A percentile compares a stretch with the other conserved stretches of the same genome.
Conservation (phyloP, 352 stramenopile genomes). For the Globisporangium paddicum region DNA sequence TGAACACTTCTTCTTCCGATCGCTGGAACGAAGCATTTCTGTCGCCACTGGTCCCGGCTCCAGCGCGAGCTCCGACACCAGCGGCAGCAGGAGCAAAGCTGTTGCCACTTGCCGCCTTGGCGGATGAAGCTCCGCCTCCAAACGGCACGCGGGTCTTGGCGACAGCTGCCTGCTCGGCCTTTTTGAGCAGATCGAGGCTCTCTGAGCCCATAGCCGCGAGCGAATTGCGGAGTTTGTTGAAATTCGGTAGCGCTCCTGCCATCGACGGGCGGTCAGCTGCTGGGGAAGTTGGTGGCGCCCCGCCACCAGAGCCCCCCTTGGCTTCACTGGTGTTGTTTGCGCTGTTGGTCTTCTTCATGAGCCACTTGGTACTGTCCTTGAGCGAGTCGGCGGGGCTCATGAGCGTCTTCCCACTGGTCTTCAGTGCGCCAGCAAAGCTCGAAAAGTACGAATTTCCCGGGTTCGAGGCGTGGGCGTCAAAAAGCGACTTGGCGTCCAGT, state of each 20-base stretch:
- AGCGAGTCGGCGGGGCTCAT: conserved; percentile 46
- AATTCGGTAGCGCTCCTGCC: conserved; percentile 25
- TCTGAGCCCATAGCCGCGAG: conserved; percentile 59
- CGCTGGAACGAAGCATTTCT: conserved; percentile 40
- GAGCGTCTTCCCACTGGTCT: conserved; percentile 65
- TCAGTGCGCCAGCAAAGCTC: conserved; percentile 60
- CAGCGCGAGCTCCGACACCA: neutral
- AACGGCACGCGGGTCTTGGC: conserved; percentile 43
- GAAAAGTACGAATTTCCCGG: conserved; percentile 54
- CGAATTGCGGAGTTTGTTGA: conserved; percentile 60
- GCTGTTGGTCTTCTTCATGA: conserved; percentile 59
- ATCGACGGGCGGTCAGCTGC: conserved; percentile 3
- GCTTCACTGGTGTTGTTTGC: conserved; percentile 19
- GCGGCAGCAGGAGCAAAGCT: neutral
- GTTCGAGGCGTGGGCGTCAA: conserved; percentile 21
- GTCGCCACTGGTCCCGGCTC: conserved; percentile 1
- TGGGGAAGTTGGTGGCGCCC: neutral
- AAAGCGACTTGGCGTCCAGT: conserved; percentile 35
- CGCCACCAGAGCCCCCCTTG: conserved; percentile 1
- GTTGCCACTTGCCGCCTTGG: neutral
- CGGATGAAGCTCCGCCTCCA: conserved; percentile 16
- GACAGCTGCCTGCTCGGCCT: conserved; percentile 54
- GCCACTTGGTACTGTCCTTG: conserved; percentile 69
- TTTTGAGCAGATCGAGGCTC: conserved; percentile 74
- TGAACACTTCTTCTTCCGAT: conserved; percentile 77